Percentiles rank a stretch among this genome's conserved stretches.
phyloP scores from a whole-genome alignment of 495 filamentous ascomycete species.

The Penicillium daleae region DNA sequence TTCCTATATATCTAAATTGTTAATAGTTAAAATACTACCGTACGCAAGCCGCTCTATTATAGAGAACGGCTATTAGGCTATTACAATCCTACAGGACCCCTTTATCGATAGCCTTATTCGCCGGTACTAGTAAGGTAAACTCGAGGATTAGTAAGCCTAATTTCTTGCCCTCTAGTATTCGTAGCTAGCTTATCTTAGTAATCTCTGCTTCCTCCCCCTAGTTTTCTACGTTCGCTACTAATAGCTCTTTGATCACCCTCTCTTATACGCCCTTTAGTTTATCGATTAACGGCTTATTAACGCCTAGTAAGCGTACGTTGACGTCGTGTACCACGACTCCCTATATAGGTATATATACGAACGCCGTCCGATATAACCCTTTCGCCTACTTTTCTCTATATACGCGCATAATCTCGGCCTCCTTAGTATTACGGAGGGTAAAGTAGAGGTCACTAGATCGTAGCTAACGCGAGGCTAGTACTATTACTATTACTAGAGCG shows the following conservation, averaged over 20 bases:
- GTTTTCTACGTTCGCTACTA: no score
- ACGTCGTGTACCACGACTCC: not conserved
- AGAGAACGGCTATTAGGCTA: not conserved
- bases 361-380: not conserved
- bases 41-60: not conserved
- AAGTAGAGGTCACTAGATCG: slow-evolving; percentile 4
- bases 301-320: no score
- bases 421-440: not conserved
- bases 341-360: not conserved
- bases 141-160: not conserved
- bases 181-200: slow-evolving; percentile 1
- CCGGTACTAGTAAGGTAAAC: not conserved
- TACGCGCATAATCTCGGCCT: slow-evolving; percentile 1
- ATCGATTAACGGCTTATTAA: no score
- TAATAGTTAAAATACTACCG: slow-evolving; percentile 9
- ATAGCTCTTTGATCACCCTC: no score
- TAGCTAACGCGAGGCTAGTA: not conserved
- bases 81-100: not conserved
- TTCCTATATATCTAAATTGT: slow-evolving; percentile 13
- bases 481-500: not conserved
- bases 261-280: no score
- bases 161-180: not conserved
- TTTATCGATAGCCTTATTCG: not conserved
- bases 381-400: slow-evolving; percentile 1
- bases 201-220: not conserved